Evolutionary conservation across 2,329 filamentous ascomycete genomes (phyloP).

Genomic region (Curvularia hawaiiensis): DNA sequence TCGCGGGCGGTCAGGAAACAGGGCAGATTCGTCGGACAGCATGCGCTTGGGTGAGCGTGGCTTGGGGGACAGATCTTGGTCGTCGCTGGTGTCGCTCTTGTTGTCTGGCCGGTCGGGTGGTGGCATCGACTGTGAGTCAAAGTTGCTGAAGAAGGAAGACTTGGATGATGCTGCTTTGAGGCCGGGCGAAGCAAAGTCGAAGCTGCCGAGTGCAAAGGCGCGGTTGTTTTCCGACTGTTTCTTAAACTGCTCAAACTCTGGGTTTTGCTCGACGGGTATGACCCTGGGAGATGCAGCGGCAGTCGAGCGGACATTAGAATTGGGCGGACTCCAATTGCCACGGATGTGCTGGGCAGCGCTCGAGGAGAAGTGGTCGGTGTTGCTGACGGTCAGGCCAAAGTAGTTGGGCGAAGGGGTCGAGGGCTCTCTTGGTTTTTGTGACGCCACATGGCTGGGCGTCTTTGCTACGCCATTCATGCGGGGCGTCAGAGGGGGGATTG

Average conservation of each 20-base stretch:
- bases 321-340: conserved; percentile 76
- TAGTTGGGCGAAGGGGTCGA: conserved; percentile 75
- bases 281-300: conserved; percentile 70
- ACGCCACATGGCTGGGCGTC: conserved; percentile 35
- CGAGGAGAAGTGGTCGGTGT: conserved; percentile 66
- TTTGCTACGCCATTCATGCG: conserved; percentile 43
- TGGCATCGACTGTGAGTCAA: conserved; percentile 35
- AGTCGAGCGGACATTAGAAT: conserved; percentile 73
- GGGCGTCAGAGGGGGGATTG: conserved; percentile 36
- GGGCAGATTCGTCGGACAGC: conserved; percentile 52
- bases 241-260: conserved; percentile 81
- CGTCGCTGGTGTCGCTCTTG: conserved; percentile 26
- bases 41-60: conserved; percentile 56
- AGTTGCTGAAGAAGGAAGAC: conserved; percentile 30
- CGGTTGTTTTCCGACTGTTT: conserved; percentile 68
- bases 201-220: conserved; percentile 49
- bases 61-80: conserved; percentile 30
- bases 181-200: conserved; percentile 48
- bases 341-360: conserved; percentile 63
- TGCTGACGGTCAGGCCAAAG: conserved; percentile 73
- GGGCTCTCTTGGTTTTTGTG: conserved; percentile 33
- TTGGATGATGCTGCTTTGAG: conserved; percentile 35
- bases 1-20: conserved; percentile 51
- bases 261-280: conserved; percentile 74
- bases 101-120: conserved; percentile 19